These are phyloP conservation scores for Colletotrichum endophyticum DNA, from an alignment of 2,329 filamentous ascomycete genomes.

Conservation along the genomic window DNA sequence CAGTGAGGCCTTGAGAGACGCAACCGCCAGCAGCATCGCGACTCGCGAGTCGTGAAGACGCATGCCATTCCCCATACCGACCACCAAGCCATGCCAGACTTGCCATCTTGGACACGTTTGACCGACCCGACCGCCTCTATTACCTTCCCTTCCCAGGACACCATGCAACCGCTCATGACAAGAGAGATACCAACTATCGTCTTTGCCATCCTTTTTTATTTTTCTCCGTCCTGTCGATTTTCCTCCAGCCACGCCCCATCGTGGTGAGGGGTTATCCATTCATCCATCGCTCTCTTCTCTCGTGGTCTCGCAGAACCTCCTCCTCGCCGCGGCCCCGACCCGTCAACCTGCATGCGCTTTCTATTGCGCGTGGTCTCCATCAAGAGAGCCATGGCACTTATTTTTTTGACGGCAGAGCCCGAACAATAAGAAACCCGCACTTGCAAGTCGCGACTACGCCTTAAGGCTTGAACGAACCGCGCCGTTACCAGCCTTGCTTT, in stretches of 20 bases:
- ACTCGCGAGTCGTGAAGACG: slow-evolving; percentile 17
- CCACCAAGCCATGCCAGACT: background rate
- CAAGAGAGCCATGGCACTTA: slow-evolving; percentile 6
- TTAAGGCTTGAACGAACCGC: slow-evolving; percentile 15
- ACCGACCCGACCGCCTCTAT: background rate
- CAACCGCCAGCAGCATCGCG: slow-evolving; percentile 16
- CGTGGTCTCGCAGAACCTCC: background rate
- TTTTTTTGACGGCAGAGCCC: slow-evolving; percentile 11
- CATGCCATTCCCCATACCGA: slow-evolving; percentile 4
- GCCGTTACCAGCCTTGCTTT: slow-evolving; percentile 12
- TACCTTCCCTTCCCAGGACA: slow-evolving; percentile 7
- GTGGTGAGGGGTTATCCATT: background rate
- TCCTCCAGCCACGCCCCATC: background rate
- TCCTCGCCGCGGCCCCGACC: background rate
- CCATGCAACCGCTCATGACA: background rate
- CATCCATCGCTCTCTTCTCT: background rate
- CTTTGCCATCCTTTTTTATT: background rate
- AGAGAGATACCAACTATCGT: background rate
- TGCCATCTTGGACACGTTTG: background rate
- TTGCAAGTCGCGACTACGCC: background rate
- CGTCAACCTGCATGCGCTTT: background rate
- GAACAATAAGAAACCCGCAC: background rate
- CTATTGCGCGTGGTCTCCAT: background rate
- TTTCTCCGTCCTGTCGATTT: background rate
- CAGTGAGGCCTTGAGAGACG: slow-evolving; percentile 11